These are phyloP conservation scores for Dactylellina parvicollis DNA, from an alignment of 2,329 filamentous ascomycete genomes.

Conservation along the genomic window DNA sequence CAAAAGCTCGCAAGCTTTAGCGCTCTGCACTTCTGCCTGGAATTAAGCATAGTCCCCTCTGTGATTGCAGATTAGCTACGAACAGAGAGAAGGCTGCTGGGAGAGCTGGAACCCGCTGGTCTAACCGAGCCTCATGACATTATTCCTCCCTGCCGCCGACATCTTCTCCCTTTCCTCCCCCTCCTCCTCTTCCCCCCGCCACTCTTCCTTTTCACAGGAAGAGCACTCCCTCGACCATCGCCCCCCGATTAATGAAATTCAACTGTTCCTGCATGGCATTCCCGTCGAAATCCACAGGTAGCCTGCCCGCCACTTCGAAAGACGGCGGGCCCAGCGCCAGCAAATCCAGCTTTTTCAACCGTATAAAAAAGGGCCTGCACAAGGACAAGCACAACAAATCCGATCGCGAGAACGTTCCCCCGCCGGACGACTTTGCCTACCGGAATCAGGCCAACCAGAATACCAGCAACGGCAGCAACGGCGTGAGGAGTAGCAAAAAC, in stretches of 20 bases:
- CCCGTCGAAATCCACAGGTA: constrained; percentile 53
- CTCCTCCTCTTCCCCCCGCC: constrained; percentile 12
- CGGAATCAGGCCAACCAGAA: constrained; percentile 12
- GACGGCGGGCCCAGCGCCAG: constrained; percentile 45
- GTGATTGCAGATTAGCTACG: background rate
- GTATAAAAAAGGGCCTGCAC: constrained; percentile 47
- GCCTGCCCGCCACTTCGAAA: constrained; percentile 48
- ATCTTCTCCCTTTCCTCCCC: constrained; percentile 21
- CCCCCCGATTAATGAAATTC: constrained; percentile 38
- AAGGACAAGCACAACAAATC: constrained; percentile 34
- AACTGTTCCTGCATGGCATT: constrained; percentile 53
- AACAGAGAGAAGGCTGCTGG: background rate
- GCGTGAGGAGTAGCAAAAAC: background rate
- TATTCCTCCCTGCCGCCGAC: constrained; percentile 10
- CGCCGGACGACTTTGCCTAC: background rate
- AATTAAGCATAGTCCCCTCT: background rate
- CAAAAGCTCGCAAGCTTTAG: background rate
- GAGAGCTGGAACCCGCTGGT: background rate
- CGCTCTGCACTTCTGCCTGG: constrained; percentile 2
- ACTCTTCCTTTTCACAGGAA: constrained; percentile 32
- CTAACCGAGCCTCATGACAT: constrained; percentile 53
- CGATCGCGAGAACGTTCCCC: constrained; percentile 33
- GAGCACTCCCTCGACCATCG: constrained; percentile 4
- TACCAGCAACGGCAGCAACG: background rate
- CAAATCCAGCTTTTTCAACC: constrained; percentile 48